A percentile compares a stretch with the other conserved stretches of the same genome.
Conservation (phyloP, 2,329 filamentous ascomycete genomes). For the Trichophyton simii region DNA sequence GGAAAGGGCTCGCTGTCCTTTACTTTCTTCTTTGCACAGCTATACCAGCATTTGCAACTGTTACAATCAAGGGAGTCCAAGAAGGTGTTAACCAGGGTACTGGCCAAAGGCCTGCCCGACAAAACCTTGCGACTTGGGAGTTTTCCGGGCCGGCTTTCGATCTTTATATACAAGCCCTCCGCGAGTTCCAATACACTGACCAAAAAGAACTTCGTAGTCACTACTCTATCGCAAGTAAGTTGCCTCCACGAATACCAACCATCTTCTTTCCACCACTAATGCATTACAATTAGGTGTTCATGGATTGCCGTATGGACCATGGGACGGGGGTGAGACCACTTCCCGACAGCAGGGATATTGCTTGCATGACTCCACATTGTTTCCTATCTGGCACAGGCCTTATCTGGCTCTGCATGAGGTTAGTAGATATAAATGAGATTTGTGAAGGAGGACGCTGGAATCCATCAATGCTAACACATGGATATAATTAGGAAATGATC, state of each 20-base stretch:
- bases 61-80: constrained; percentile 16
- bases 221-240: constrained; percentile 63
- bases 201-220: constrained; percentile 57
- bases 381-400: constrained; percentile 72
- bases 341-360: constrained; percentile 57
- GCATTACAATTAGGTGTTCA: constrained; percentile 52
- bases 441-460: background rate
- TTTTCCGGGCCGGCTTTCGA: constrained; percentile 53
- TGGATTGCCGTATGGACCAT: constrained; percentile 53
- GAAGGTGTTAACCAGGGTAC: constrained; percentile 19
- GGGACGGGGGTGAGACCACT: constrained; percentile 40
- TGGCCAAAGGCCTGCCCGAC: constrained; percentile 35
- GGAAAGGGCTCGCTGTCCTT: background rate
- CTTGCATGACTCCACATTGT: constrained; percentile 60
- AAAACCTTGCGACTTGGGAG: constrained; percentile 56
- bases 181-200: constrained; percentile 55
- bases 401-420: constrained; percentile 56
- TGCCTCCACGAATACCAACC: background rate
- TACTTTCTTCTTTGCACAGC: constrained; percentile 1
- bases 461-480: background rate
- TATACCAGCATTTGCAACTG: background rate
- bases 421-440: constrained; percentile 6
- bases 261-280: background rate
- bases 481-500: constrained; percentile 23
- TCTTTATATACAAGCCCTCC: constrained; percentile 62